Evolutionary conservation across 2,329 filamentous ascomycete species (phyloP).

Genomic region (Colletotrichum incanum): DNA sequence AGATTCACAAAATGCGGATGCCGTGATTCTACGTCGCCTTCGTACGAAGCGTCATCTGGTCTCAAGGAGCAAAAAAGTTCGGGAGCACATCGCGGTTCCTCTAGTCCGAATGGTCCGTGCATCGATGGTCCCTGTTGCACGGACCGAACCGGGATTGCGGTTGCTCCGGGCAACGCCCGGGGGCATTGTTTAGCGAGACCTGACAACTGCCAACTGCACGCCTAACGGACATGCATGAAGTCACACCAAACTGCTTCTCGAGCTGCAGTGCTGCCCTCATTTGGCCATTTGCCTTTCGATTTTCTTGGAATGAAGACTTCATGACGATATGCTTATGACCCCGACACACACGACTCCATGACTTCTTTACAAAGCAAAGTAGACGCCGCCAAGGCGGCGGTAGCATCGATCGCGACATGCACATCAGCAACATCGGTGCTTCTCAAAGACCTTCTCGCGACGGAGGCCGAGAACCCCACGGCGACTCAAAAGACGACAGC

Average conservation of each 20-base stretch:
- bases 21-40: not conserved
- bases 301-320: constrained; percentile 27
- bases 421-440: constrained; percentile 64
- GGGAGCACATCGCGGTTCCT: constrained; percentile 4
- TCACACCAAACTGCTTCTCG: constrained; percentile 31
- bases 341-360: constrained; percentile 52
- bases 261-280: constrained; percentile 38
- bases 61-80: constrained; percentile 22
- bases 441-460: constrained; percentile 63
- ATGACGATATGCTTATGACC: constrained; percentile 54
- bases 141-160: constrained; percentile 29
- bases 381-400: constrained; percentile 69
- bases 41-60: not conserved
- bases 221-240: constrained; percentile 30
- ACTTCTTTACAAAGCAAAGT: constrained; percentile 60
- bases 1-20: not conserved
- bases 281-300: not conserved
- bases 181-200: constrained; percentile 43
- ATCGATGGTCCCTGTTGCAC: not conserved
- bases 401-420: constrained; percentile 69
- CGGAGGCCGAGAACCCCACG: constrained; percentile 48
- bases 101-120: constrained; percentile 32
- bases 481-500: constrained; percentile 42
- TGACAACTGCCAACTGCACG: constrained; percentile 41
- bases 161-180: constrained; percentile 41